Evolutionary conservation across 768 basidiomycete genomes (phyloP), one percentile per base, ranked within the genome.

Genomic region (Hysterangium stoloniferum): DNA sequence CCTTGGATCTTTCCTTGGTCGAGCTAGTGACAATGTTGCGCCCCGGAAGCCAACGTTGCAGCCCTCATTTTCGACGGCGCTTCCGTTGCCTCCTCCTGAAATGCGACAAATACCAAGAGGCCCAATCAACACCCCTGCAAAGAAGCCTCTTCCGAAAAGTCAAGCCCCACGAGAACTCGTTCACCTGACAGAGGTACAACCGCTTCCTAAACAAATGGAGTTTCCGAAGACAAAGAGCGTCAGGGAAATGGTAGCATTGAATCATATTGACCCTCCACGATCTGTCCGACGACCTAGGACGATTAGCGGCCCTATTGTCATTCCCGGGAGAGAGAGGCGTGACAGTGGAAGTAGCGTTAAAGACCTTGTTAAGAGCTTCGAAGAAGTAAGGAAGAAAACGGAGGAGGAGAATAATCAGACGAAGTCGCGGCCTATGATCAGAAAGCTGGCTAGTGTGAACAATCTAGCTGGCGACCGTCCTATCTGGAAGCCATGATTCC

Each of bases 271-370:
- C 12, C 62, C 70, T 6, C 66, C 70, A 13, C 62, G 64, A 2
- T 59, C 59, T 15, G 55, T 58, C 15, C 54, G 57, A 35, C 45
- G 59, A 19, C 38, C 49, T 11, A 51, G 49, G 28, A 33, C 49
- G 8, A 22, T 24, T 2, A 51, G 49, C 20, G 55, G 52, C n/a
- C 54, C 57, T 1, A 57, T 58, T 24, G 50, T 54, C 8, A 54
- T 60, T 1, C 55, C 62, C 20, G 62, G 68, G 40, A 31, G 48
- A 34, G 68, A 68, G n/a, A 67, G 85, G 52, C 69, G 80, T 58
- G 79, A 76, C 52, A 85, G 86, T 58, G 77, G 76, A 12, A 72
- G 74, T 45, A 86, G 84, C 57, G 86, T 89, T 52, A 85, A 75
- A 64, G 85, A 88, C 45, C 62, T 89, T 48, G 77, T 87, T 45